Percentiles rank a stretch among this genome's conserved stretches.
These are phyloP conservation scores for Cucumis melo DNA, from an alignment of 306 rosid species.

Conservation along the genomic window DNA sequence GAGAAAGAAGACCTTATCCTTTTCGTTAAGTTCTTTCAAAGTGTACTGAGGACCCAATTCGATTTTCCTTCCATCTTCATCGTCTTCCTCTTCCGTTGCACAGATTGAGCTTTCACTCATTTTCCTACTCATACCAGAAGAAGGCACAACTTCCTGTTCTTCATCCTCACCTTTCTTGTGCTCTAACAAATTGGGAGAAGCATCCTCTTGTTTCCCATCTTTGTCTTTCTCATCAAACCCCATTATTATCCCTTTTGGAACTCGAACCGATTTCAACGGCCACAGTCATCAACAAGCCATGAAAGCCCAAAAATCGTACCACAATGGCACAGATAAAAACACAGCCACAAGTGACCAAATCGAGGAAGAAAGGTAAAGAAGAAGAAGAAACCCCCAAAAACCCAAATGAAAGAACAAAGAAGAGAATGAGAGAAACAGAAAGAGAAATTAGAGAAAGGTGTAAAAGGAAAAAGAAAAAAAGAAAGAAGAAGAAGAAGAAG, in stretches of 20 bases:
- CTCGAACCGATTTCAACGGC: slow-evolving; percentile 35
- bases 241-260: slow-evolving; percentile 38
- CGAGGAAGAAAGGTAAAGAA: not conserved
- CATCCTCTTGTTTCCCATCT: slow-evolving; percentile 9
- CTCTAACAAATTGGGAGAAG: slow-evolving; percentile 13
- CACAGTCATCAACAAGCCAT: slow-evolving; percentile 37
- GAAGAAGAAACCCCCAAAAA: slow-evolving; percentile 10
- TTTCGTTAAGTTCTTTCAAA: slow-evolving; percentile 81
- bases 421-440: slow-evolving; percentile 9
- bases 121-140: slow-evolving; percentile 14
- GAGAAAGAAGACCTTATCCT: slow-evolving; percentile 41
- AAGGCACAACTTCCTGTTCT: slow-evolving; percentile 13
- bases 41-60: slow-evolving; percentile 88
- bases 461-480: not conserved
- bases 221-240: slow-evolving; percentile 51
- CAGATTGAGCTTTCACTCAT: slow-evolving; percentile 49
- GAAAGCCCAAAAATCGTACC: slow-evolving; percentile 2
- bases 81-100: slow-evolving; percentile 77
- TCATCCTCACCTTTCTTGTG: slow-evolving; percentile 18
- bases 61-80: slow-evolving; percentile 48
- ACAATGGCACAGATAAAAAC: not conserved
- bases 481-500: slow-evolving; percentile 16
- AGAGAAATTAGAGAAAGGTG: not conserved
- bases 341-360: not conserved
- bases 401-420: slow-evolving; percentile 14